Base-by-base conservation (phyloP, 768 basidiomycete genomes). In the Omphalotus guepiniiformis region DNA sequence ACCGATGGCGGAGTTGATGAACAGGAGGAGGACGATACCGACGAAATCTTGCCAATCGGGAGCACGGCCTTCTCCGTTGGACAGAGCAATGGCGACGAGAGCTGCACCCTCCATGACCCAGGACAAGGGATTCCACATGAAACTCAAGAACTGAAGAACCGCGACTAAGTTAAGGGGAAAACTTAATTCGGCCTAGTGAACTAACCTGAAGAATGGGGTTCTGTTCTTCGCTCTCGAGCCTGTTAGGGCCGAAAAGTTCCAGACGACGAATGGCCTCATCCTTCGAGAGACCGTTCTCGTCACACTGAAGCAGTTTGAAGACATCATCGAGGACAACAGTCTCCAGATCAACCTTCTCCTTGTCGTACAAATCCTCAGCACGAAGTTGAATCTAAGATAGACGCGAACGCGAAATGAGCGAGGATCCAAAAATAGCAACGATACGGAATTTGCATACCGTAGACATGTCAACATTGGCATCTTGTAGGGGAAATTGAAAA, bases 71-170 rank as follows among this genome's bases (percentile, higher is more conserved):
- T 83, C 83, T 68, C 95, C 95, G 68, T 98, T 98, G 47, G 95
- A 96, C 25, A 98, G 81, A 34, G 81, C 93, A 65, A 98, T 98
- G 39, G 95, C 94, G 55, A 93, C 92, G 25, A 93, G 76, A 6
- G 91, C 89, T 30, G 93, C 93, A 53, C 86, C 93, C 69, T 98
- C 95, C 95, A 98, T 98, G 68, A 98, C 95, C 95, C 95, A 98
- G 27, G 95, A 98, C 11, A 98, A 76, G 36, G 95, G 95, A 72
- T 98, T 98, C 95, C 95, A 98, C 95, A 97, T 98, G 80, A 98
- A 98, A 64, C 84, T 83, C 57, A 93, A 71, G 69, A 94, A 93
- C 88, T 90, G 35, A 38, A 27, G 1, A 13, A 19, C 23, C 5
- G 3, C 28, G 16, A 13, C 8, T 49, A 45, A 52, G 37, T 42